Evolutionary conservation across 495 filamentous ascomycete species (phyloP).

Genomic region (Aspergillus avenaceus): DNA sequence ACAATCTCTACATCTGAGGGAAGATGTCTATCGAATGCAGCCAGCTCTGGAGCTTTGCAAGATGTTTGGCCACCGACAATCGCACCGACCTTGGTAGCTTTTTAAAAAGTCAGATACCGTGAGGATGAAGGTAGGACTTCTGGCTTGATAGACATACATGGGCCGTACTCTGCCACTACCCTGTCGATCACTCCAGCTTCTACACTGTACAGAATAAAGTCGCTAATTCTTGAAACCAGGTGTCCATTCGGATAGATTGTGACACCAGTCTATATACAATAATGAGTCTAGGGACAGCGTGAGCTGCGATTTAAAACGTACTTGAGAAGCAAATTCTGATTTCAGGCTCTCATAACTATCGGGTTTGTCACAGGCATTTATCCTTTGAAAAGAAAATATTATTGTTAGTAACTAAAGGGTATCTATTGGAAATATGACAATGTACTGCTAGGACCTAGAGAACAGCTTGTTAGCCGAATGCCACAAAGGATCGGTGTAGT

Average conservation of each 20-base stretch:
- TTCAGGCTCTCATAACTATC: constrained; percentile 75
- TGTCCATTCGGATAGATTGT: constrained; percentile 85
- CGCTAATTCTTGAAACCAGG: constrained; percentile 87
- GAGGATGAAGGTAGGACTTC: constrained; percentile 4
- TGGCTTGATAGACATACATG: constrained; percentile 61
- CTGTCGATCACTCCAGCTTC: constrained; percentile 85
- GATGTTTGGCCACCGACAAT: constrained; percentile 98
- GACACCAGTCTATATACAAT: constrained; percentile 42
- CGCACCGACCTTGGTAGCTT: constrained; percentile 88
- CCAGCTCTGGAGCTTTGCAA: constrained; percentile 95
- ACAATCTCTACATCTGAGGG: constrained; percentile 88
- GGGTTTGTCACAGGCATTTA: constrained; percentile 89
- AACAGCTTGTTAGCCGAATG: constrained; percentile 11
- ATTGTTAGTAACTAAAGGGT: constrained; percentile 29
- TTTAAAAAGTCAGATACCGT: constrained; percentile 26
- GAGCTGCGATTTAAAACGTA: constrained; percentile 42
- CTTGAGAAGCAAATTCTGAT: constrained; percentile 72
- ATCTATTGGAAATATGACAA: constrained; percentile 6
- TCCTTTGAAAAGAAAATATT: constrained; percentile 51
- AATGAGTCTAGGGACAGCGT: constrained; percentile 37
- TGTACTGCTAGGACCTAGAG: constrained; percentile 7
- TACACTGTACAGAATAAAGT: constrained; percentile 97
- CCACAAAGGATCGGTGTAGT: background rate
- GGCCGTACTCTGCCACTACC: constrained; percentile 81
- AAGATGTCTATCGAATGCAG: constrained; percentile 85